phyloP scores from a whole-genome alignment of 768 basidiomycete species.

The Suillus plorans region DNA sequence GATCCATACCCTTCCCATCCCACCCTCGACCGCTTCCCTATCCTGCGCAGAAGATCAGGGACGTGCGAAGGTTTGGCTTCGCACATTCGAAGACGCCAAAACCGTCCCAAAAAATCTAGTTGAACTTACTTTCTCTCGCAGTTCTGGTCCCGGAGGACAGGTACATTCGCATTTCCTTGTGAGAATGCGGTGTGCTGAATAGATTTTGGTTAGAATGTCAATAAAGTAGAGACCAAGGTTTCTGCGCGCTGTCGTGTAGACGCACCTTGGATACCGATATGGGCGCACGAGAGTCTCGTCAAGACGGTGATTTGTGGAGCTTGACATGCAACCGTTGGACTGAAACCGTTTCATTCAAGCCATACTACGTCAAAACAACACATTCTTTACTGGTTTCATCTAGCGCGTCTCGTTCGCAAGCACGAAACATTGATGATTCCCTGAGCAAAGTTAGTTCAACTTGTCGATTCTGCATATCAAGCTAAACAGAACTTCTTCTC shows the following conservation, averaged over 20 bases:
- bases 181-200: not conserved
- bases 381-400: slow-evolving; percentile 71
- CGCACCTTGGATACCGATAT: slow-evolving; percentile 65
- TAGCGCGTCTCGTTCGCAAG: slow-evolving; percentile 69
- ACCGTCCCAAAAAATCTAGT: slow-evolving; percentile 54
- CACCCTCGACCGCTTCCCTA: slow-evolving; percentile 41
- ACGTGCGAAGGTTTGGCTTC: slow-evolving; percentile 56
- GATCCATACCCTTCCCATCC: slow-evolving; percentile 35
- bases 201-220: slow-evolving; percentile 53
- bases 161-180: slow-evolving; percentile 35
- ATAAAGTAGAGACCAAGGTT: slow-evolving; percentile 86
- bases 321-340: slow-evolving; percentile 1
- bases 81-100: slow-evolving; percentile 39
- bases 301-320: slow-evolving; percentile 39
- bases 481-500: not conserved
- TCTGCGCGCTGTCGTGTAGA: slow-evolving; percentile 60
- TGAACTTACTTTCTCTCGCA: slow-evolving; percentile 68
- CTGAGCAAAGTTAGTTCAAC: slow-evolving; percentile 53
- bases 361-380: slow-evolving; percentile 66
- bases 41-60: slow-evolving; percentile 41
- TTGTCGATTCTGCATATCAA: not conserved
- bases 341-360: slow-evolving; percentile 35
- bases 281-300: slow-evolving; percentile 53
- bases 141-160: slow-evolving; percentile 86
- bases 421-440: slow-evolving; percentile 73